Base-by-base conservation (phyloP, 208 protist species). In the Crithidia acanthocephali region DNA sequence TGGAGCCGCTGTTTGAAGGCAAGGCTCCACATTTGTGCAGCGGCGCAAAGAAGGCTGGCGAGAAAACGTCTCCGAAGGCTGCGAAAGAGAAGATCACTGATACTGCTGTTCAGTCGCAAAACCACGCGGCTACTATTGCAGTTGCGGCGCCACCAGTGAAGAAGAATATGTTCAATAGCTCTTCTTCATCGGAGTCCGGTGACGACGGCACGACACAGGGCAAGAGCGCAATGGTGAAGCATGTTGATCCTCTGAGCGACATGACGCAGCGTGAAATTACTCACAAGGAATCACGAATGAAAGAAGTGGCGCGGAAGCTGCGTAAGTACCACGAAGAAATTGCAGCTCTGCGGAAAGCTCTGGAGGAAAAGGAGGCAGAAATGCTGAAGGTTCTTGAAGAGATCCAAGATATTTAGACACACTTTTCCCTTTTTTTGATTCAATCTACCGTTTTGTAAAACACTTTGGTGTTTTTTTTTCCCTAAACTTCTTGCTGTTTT, bases 1-100 rank as follows among this genome's bases (percentile, higher is more conserved):
- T 95, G 75, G 55, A 78, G 22, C 47, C 58, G 18, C 50, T 90
- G 23, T 95, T 92, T 79, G 76, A 88, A 48, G 80, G 79, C 30
- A 56, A 33, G 0, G 4, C 51, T 42, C 45, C 59, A 40, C 47
- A 28, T 5, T 7, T 40, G 28, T 44, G 33, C 30, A 37, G 56
- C 4, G 7, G 4, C 33, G 30, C 37, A 6, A 53, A 40, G 20
- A 53, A 35, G 13, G 47, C 16, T 15, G 25, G 5, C 15, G 30
- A 22, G 40, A 30, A 33, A 22, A 28, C 20, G 30, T 28, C 61
- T 3, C 13, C 25, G 30, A 53, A 44, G 5, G 27, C 6, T 15
- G 8, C 23, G 4, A 23, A 33, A 15, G 58, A 10, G 7, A 32
- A 47, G n/a, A 15, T 35, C 8, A 18, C 25, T 32, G 35, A 6